Conservation (phyloP, 2,329 filamentous ascomycete species). For the Teratosphaeria epicoccoides region DNA sequence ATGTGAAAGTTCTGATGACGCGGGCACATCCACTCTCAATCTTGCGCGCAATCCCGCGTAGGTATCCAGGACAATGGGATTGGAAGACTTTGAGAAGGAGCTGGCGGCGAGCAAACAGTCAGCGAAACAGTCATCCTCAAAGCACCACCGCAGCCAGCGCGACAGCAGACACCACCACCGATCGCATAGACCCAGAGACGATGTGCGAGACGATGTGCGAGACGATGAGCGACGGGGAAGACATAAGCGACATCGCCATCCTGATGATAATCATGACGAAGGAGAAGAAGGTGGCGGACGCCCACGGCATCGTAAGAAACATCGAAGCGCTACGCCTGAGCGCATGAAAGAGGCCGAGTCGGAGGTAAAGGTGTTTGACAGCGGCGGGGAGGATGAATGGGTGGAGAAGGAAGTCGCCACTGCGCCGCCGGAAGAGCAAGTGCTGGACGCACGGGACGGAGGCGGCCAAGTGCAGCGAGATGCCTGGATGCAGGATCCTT, state of each 20-base stretch:
- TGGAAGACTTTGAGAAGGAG: conserved; percentile 68
- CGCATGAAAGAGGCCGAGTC: conserved; percentile 13
- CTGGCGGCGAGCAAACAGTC: conserved; percentile 56
- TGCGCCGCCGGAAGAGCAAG: conserved; percentile 29
- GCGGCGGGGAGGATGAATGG: conserved; percentile 35
- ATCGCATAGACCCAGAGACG: conserved; percentile 44
- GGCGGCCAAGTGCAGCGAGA: conserved; percentile 53
- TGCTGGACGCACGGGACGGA: conserved; percentile 33
- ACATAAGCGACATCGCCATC: conserved; percentile 39
- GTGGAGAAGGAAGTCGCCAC: conserved; percentile 35
- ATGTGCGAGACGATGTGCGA: conserved; percentile 39
- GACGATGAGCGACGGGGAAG: conserved; percentile 38
- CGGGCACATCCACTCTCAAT: too few species aligned
- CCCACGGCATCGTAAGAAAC: conserved; percentile 17
- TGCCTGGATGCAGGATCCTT: conserved; percentile 89
- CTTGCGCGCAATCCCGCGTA: too few species aligned
- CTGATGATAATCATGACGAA: conserved; percentile 32
- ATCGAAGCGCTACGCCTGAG: conserved; percentile 23
- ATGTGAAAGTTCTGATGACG: background rate
- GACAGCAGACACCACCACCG: conserved; percentile 33
- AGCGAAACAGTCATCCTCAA: conserved; percentile 13
- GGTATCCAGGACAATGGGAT: conserved; percentile 47
- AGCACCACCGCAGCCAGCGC: conserved; percentile 5
- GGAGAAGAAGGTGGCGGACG: conserved; percentile 16
- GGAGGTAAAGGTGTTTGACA: conserved; percentile 24